Evolutionary conservation across 306 rosid species (phyloP).

Genomic region (Chamaecrista fasciculata): DNA sequence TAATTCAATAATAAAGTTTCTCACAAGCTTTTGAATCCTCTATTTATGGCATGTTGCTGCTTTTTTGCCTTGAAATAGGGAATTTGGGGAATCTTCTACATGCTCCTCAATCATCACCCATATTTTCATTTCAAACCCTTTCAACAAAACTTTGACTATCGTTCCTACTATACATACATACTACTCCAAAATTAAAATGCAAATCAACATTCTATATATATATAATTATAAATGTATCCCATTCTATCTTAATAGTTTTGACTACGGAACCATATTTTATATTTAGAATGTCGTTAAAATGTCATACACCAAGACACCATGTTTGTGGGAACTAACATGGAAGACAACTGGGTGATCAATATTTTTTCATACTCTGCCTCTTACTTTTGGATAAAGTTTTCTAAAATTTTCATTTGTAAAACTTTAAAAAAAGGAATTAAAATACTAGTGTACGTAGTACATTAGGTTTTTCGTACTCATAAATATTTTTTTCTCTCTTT

Average conservation of each 20-base stretch:
- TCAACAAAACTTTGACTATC: constrained; percentile 35
- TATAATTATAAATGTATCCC: background rate
- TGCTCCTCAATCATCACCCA: constrained; percentile 30
- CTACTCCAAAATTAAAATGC: background rate
- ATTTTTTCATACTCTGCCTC: background rate
- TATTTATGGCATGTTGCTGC: constrained; percentile 11
- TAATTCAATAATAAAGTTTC: constrained; percentile 26
- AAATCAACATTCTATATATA: no score
- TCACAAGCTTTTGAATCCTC: constrained; percentile 20
- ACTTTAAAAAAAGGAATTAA: no score
- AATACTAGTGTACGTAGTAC: no score
- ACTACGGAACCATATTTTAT: constrained; percentile 24
- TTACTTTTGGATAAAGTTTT: no score
- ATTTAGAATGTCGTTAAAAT: constrained; percentile 18
- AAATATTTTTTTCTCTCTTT: no score
- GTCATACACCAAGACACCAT: background rate
- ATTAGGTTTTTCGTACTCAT: no score
- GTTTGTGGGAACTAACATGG: constrained; percentile 24
- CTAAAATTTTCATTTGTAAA: no score
- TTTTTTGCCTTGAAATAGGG: constrained; percentile 47
- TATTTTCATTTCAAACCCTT: constrained; percentile 16
- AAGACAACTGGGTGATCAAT: constrained; percentile 1
- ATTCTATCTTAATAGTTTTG: constrained; percentile 17
- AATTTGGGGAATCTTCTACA: constrained; percentile 23
- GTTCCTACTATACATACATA: no score